Evolutionary conservation across 768 basidiomycete species (phyloP).

Genomic region (Rhizopogon roseolus): DNA sequence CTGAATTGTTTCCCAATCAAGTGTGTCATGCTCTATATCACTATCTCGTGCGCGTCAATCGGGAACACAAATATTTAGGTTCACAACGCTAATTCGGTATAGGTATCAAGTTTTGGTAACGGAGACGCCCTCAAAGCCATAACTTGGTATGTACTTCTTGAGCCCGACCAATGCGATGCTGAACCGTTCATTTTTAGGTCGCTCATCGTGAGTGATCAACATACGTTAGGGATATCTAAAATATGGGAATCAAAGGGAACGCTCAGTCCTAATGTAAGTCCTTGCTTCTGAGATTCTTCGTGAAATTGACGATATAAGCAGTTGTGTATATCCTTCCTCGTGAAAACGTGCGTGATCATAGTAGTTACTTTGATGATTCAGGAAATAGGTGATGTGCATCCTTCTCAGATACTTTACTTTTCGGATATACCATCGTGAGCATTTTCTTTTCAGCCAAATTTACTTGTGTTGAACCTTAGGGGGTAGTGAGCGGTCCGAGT

Average conservation of each 20-base stretch:
- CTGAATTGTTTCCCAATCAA: neutral
- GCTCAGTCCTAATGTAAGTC: conserved; percentile 6
- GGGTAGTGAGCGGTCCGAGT: conserved; percentile 26
- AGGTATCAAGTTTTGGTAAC: conserved; percentile 38
- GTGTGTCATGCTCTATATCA: conserved; percentile 29
- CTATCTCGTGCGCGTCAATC: conserved; percentile 32
- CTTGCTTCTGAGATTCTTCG: neutral
- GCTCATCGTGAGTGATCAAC: conserved; percentile 3
- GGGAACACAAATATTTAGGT: neutral
- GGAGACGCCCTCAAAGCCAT: conserved; percentile 26
- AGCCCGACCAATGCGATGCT: neutral
- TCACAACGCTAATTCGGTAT: neutral
- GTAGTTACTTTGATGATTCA: neutral
- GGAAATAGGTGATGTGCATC: neutral
- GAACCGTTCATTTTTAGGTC: conserved; percentile 2
- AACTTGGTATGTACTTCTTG: conserved; percentile 29
- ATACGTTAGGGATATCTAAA: neutral
- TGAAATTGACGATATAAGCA: conserved; percentile 9
- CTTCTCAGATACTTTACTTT: conserved; percentile 5
- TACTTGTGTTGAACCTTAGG: neutral
- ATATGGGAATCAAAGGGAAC: neutral
- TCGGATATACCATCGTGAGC: conserved; percentile 6
- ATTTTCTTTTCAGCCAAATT: neutral
- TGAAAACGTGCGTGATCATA: conserved; percentile 31
- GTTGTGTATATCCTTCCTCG: conserved; percentile 37